These are phyloP conservation scores for Cylindrotheca closterium DNA, from an alignment of 108 stramenopile species.

Conservation along the genomic window DNA sequence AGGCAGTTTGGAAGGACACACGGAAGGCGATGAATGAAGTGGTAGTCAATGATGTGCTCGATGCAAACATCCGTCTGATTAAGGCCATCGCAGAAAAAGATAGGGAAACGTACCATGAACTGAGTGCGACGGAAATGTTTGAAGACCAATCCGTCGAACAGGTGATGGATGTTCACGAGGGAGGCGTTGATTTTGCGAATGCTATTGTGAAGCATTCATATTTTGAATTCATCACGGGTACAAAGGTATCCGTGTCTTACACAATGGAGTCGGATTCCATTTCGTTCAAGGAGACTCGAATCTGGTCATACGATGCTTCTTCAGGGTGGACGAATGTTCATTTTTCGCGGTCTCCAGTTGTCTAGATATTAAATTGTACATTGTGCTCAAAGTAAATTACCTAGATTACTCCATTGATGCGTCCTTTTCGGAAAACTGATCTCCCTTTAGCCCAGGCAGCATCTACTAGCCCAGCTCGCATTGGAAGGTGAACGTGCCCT, in stretches of 20 bases:
- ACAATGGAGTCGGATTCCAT: slow-evolving; percentile 30
- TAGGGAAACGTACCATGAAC: slow-evolving; percentile 23
- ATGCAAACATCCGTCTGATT: slow-evolving; percentile 52
- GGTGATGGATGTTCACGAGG: slow-evolving; percentile 30
- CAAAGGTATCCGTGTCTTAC: slow-evolving; percentile 66
- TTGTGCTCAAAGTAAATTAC: no score
- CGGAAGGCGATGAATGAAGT: slow-evolving; percentile 62
- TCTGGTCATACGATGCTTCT: slow-evolving; percentile 44
- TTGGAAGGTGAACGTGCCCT: slow-evolving; percentile 51
- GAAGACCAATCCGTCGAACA: slow-evolving; percentile 2
- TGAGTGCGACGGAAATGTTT: slow-evolving; percentile 49
- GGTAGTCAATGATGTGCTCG: slow-evolving; percentile 69
- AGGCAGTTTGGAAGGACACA: slow-evolving; percentile 76
- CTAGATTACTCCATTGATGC: slow-evolving; percentile 58
- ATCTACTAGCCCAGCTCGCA: slow-evolving; percentile 78
- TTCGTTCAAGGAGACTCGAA: slow-evolving; percentile 39
- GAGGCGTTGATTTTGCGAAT: slow-evolving; percentile 6
- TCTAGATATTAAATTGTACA: no score
- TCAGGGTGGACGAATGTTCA: slow-evolving; percentile 58
- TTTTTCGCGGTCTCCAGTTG: slow-evolving; percentile 27
- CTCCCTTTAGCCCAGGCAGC: slow-evolving; percentile 71
- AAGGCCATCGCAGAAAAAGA: slow-evolving; percentile 46
- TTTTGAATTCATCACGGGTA: slow-evolving; percentile 57
- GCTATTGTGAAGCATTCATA: slow-evolving; percentile 37
- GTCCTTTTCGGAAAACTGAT: slow-evolving; percentile 65